Evolutionary conservation across 169 alveolate species (phyloP), one percentile per base, ranked within the genome.

Genomic region (Cytauxzoon felis): DNA sequence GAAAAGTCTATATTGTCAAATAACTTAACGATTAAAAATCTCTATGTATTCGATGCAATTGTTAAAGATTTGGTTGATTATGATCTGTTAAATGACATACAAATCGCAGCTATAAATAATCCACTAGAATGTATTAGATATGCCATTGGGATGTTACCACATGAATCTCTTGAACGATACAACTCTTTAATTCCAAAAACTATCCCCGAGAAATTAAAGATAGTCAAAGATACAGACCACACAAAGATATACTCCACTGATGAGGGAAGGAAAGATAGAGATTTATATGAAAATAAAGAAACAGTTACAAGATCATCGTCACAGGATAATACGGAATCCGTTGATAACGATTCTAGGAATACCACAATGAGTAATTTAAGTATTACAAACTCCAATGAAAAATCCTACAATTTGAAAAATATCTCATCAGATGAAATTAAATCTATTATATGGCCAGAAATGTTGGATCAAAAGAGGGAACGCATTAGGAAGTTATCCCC

Each of bases 401-500:
- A 52, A 50, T 34, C 23, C 73, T 80, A 66, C 16, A 52, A 58
- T 5, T 63, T 84, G 19, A 72, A 79, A 56, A 61, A 78, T 33
- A 71, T 68, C 64, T 48, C 73, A 26, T 67, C 83, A n/a, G 32
- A 54, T 34, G 66, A 75, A 54, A 73, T 81, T 7, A 43, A 72
- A 62, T 65, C 61, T 29, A 45, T 60, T 5, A 30, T 76, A 13
- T 81, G 82, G 91, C 89, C 93, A 18, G 95, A 90, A 59, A 57
- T 81, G 16, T 81, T 91, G 69, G 85, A 56, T 26, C 90, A 82
- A 26, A 90, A 90, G 68, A 85, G 87, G 47, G 83, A 87, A 60
- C 69, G 90, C 29, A 69, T 88, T n/a, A 43, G 91, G 45, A 73
- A 81, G 48, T 51, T 49, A 19, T 82, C 93, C 8, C 95, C 96